Evolutionary conservation across 352 stramenopile species (phyloP).

Genomic region (Pythium rishiriense): DNA sequence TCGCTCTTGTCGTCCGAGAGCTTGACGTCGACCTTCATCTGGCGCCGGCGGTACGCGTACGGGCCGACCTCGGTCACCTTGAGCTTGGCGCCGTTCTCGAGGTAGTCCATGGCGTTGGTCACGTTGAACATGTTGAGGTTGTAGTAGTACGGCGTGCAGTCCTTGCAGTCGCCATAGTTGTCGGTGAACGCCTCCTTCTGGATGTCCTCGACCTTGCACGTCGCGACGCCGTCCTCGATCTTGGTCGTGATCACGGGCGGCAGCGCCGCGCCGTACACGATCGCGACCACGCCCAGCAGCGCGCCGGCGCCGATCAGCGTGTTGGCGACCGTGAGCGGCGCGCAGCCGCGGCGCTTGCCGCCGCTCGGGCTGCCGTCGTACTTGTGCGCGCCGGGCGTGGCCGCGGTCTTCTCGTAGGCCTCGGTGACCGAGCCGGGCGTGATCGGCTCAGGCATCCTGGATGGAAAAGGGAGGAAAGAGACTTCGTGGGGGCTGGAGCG

Average conservation of each 20-base stretch:
- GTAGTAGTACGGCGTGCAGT: constrained; percentile 74
- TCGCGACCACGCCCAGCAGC: constrained; percentile 40
- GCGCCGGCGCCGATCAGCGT: constrained; percentile 38
- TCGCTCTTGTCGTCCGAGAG: constrained; percentile 44
- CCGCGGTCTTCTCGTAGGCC: constrained; percentile 25
- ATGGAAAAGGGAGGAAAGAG: neutral
- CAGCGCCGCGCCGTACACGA: constrained; percentile 56
- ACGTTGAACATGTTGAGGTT: constrained; percentile 71
- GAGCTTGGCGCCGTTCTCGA: constrained; percentile 49
- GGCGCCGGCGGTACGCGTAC: constrained; percentile 63
- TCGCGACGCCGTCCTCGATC: constrained; percentile 40
- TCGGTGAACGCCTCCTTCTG: constrained; percentile 48
- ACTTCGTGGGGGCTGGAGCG: neutral
- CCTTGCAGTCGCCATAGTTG: constrained; percentile 67
- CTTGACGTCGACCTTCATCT: constrained; percentile 62
- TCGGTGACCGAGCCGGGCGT: constrained; percentile 23
- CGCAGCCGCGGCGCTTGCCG: constrained; percentile 8
- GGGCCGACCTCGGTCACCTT: constrained; percentile 62
- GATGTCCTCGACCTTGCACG: constrained; percentile 40
- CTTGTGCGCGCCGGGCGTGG: constrained; percentile 9
- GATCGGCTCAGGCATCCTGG: constrained; percentile 6
- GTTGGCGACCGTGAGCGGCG: constrained; percentile 21
- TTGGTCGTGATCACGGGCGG: constrained; percentile 41
- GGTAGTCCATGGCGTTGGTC: constrained; percentile 64
- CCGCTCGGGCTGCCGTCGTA: neutral